Conservation (phyloP, 83 land plant genomes). For the Larix sibirica region DNA sequence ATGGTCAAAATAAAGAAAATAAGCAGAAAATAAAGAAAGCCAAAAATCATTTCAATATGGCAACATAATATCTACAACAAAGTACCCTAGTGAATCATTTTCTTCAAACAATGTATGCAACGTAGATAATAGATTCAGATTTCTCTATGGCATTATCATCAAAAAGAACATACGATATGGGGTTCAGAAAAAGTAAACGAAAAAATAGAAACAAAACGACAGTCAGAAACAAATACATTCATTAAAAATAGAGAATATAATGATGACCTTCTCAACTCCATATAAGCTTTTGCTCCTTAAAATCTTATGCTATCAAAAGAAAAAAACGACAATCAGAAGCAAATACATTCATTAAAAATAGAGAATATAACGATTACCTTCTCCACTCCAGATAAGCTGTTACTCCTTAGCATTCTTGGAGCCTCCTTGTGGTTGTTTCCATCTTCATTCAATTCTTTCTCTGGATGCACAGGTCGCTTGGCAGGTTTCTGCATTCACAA, state of each 20-base stretch:
- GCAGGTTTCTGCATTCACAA: neutral
- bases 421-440: constrained; percentile 12
- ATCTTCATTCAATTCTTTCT: neutral
- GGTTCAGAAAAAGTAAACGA: neutral
- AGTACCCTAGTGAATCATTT: too few species aligned
- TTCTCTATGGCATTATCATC: neutral
- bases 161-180: neutral
- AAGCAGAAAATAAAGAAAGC: too few species aligned
- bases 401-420: constrained; percentile 32
- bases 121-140: neutral
- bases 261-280: constrained; percentile 45
- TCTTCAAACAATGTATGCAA: neutral
- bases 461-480: neutral
- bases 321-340: neutral
- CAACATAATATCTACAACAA: neutral
- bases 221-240: neutral
- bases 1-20: too few species aligned
- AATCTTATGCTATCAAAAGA: neutral
- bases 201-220: neutral
- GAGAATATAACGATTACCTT: constrained; percentile 30
- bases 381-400: constrained; percentile 36
- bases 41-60: too few species aligned
- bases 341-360: neutral
- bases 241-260: neutral
- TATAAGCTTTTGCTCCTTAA: constrained; percentile 39